phyloP scores from a whole-genome alignment of 495 filamentous ascomycete genomes.

The Xylaria cubensis region DNA sequence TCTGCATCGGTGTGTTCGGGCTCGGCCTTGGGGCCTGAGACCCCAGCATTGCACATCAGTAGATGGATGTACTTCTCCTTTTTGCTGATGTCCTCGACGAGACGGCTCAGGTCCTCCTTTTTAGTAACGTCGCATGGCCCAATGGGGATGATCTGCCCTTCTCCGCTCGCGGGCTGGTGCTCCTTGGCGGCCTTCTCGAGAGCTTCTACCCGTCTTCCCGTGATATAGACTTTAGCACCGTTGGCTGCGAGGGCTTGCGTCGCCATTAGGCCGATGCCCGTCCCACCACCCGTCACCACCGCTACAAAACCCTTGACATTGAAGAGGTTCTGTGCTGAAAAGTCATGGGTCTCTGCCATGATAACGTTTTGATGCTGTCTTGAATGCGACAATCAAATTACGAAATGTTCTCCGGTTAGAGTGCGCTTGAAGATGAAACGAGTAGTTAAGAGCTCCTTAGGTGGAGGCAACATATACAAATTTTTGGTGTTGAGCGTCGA shows the following conservation, averaged over 20 bases:
- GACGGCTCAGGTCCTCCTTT: slow-evolving; percentile 61
- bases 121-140: slow-evolving; percentile 68
- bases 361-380: neutral
- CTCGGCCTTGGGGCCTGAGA: slow-evolving; percentile 52
- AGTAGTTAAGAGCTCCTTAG: neutral
- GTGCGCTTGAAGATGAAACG: neutral
- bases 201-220: slow-evolving; percentile 63
- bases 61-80: slow-evolving; percentile 62
- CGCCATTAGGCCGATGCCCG: slow-evolving; percentile 67
- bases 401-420: neutral
- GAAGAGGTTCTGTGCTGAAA: slow-evolving; percentile 54
- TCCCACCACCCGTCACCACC: slow-evolving; percentile 65
- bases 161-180: slow-evolving; percentile 40
- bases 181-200: slow-evolving; percentile 56
- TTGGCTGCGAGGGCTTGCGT: slow-evolving; percentile 66
- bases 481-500: neutral
- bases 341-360: slow-evolving; percentile 43
- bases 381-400: neutral
- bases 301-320: slow-evolving; percentile 61
- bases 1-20: slow-evolving; percentile 47
- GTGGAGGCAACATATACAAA: neutral
- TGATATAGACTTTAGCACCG: slow-evolving; percentile 71
- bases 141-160: slow-evolving; percentile 44
- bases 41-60: slow-evolving; percentile 69
- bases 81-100: slow-evolving; percentile 58